A percentile compares a stretch with the other conserved stretches of the same genome.
These are phyloP conservation scores for Chlamydomonas sphaeroides DNA, from an alignment of 139 green algal species.

Conservation along the genomic window DNA sequence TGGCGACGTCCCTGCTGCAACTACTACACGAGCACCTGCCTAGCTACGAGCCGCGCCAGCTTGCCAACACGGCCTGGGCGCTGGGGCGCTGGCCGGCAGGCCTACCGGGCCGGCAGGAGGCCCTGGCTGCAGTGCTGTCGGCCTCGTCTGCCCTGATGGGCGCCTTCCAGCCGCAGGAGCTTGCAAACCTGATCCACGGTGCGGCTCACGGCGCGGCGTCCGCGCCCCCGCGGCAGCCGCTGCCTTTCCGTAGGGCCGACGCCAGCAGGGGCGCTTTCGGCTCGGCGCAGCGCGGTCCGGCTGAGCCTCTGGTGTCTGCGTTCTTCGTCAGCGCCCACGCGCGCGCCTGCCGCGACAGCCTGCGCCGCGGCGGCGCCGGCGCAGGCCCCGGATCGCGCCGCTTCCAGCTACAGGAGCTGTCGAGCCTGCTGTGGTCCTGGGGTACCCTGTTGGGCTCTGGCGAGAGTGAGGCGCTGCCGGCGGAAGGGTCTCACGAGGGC, in stretches of 20 bases:
- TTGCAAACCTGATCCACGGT: constrained; percentile 33
- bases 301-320: background rate
- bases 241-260: too few relatives aligned
- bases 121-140: background rate
- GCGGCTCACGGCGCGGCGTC: background rate
- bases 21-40: background rate
- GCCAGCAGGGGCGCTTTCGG: too few relatives aligned
- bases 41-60: constrained; percentile 15
- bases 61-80: constrained; percentile 30
- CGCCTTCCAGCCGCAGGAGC: constrained; percentile 12
- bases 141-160: background rate
- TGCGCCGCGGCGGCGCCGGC: background rate
- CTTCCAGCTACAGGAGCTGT: constrained; percentile 30
- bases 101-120: background rate
- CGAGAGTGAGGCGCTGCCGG: too few relatives aligned
- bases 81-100: constrained; percentile 29
- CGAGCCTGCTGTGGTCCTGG: constrained; percentile 32
- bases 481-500: too few relatives aligned
- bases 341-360: background rate
- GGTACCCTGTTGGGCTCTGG: background rate
- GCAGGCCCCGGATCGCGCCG: too few relatives aligned
- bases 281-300: too few relatives aligned
- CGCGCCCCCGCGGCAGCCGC: too few relatives aligned
- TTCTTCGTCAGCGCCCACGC: background rate
- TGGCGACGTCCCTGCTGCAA: background rate